Evolutionary conservation across 306 rosid genomes (phyloP), one percentile per base, ranked within the genome.

Genomic region (Rosa persica): DNA sequence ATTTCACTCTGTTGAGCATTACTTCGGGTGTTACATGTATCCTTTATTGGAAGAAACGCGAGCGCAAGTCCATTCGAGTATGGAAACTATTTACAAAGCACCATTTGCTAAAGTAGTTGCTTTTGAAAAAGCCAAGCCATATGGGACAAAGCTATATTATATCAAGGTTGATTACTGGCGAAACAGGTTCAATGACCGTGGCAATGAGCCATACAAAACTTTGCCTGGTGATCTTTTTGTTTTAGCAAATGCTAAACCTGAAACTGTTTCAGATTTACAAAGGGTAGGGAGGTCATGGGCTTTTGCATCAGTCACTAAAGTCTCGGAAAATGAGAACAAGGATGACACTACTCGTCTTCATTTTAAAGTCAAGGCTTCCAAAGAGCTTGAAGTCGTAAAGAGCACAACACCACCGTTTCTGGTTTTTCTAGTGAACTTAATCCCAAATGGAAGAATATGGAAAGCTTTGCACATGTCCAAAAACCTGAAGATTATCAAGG

Each of bases 21-120:
- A 89, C 76, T 80, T 84, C 44, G 71, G 23, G 2, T 89, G 87
- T 8, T 83, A 71, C 55, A 13, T 73, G 42, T 70, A 82, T 82
- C 96, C 89, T 0, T 71, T 91, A 44, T 44, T 91, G 82, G 90
- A 91, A 44, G 96, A 91, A 72, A 86, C 92, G 9, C 67, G 93
- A 58, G 87, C 90, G 1, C 76, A 72, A 5, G 30, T 91, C 8
- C 73, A 78, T 42, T 81, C 86, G 0, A 85, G 88, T 69, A 82
- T 92, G 96, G 92, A 90, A 22, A 70, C 76, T 7, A 67, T 92
- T 17, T 44, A 80, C 12, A 68, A 61, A 51, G 85, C 87, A 1
- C 95, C 97, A 60, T 90, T 40, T 78, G 88, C 90, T 2, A 34
- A 89, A 69, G 85, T 92, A 7, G 76, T 76, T 74, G 65, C 75